Conservation (phyloP, 305 asterid species). For the Ajuga reptans region DNA sequence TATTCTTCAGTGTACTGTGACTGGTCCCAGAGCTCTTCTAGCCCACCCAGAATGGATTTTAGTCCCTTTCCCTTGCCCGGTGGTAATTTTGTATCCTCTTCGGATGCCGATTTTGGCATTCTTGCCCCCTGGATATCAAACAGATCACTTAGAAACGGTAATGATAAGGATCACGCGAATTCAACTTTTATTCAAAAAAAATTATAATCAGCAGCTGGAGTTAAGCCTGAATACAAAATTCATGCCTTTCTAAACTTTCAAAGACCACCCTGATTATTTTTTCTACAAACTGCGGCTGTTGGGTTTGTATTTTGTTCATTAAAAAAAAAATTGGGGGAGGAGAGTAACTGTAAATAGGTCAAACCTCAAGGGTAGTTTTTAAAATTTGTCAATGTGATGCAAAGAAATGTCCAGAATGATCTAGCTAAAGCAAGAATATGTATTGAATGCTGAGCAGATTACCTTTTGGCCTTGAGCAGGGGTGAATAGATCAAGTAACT, state of each 20-base stretch:
- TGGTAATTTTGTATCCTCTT: constrained; percentile 50
- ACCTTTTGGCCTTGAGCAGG: constrained; percentile 84
- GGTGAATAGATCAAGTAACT: constrained; percentile 91
- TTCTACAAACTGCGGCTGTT: no score
- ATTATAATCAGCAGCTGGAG: no score
- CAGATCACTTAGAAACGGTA: background rate
- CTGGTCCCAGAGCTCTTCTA: constrained; percentile 99
- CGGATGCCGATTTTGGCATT: constrained; percentile 34
- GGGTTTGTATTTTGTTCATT: no score
- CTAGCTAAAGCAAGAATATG: background rate
- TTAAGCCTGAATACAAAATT: no score
- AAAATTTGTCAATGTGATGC: background rate
- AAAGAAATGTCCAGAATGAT: background rate
- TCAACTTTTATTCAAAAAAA: background rate
- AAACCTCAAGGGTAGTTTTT: background rate
- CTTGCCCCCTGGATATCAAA: constrained; percentile 51
- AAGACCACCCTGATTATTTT: no score
- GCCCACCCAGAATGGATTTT: constrained; percentile 82
- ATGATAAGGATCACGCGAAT: background rate
- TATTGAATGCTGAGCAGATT: constrained; percentile 8
- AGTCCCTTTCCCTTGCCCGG: constrained; percentile 68
- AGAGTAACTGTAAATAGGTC: no score
- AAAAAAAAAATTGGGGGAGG: no score
- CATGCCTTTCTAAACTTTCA: no score
- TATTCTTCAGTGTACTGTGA: constrained; percentile 96